A percentile compares a stretch with the other conserved stretches of the same genome.
phyloP scores from a whole-genome alignment of 352 stramenopile species.

The Globisporangium echinulatum region DNA sequence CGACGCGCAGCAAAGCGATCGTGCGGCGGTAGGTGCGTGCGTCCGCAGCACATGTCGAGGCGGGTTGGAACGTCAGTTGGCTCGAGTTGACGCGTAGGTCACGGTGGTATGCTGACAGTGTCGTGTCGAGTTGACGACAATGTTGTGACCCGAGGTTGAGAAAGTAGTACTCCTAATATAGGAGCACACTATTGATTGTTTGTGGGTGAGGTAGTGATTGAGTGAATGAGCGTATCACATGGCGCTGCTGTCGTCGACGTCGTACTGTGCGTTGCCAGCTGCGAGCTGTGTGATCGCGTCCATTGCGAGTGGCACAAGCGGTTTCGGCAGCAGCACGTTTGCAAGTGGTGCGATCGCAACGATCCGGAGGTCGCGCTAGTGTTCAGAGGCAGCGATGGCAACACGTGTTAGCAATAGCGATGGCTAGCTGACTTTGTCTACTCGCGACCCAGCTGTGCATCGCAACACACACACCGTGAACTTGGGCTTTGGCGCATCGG shows the following conservation, averaged over 20 bases:
- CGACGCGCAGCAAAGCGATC: slow-evolving; percentile 78
- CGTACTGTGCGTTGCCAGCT: neutral
- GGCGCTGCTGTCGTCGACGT: too few species aligned
- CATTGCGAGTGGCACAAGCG: slow-evolving; percentile 31
- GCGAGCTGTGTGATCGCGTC: slow-evolving; percentile 20
- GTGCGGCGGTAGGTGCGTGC: slow-evolving; percentile 35
- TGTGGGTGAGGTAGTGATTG: too few species aligned
- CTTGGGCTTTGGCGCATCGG: slow-evolving; percentile 7
- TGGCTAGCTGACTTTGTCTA: too few species aligned
- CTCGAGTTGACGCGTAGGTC: too few species aligned
- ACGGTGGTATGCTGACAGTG: too few species aligned
- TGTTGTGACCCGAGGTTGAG: too few species aligned
- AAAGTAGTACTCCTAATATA: too few species aligned
- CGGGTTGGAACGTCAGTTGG: neutral
- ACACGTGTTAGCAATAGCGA: too few species aligned
- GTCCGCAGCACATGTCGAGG: neutral
- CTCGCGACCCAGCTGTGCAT: neutral
- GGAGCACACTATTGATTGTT: too few species aligned
- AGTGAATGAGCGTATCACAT: too few species aligned
- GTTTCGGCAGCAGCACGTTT: slow-evolving; percentile 32
- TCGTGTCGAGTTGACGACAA: too few species aligned
- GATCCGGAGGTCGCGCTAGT: slow-evolving; percentile 42
- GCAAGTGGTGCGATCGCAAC: slow-evolving; percentile 33
- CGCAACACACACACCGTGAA: slow-evolving; percentile 18
- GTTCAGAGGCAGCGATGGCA: neutral